These are phyloP conservation scores for Thelonectria discophora DNA, from an alignment of 2,329 filamentous ascomycete species.

Conservation along the genomic window DNA sequence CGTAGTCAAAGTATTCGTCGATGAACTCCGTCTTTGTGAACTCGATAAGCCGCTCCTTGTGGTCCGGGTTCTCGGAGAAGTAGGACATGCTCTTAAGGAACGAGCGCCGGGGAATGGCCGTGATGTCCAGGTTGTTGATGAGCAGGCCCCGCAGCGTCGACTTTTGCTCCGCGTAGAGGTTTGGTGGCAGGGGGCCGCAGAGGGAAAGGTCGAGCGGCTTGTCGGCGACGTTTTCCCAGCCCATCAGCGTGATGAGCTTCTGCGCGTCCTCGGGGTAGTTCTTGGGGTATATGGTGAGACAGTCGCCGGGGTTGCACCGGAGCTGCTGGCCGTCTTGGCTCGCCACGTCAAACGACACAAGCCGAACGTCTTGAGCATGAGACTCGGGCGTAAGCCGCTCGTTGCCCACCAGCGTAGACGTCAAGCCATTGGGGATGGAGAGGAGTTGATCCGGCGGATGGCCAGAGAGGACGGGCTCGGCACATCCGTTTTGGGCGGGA, in stretches of 20 bases:
- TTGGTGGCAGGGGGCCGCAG: constrained; percentile 45
- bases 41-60: constrained; percentile 83
- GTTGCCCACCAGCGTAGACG: constrained; percentile 71
- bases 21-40: constrained; percentile 82
- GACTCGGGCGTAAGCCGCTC: constrained; percentile 74
- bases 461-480: constrained; percentile 25
- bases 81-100: constrained; percentile 85
- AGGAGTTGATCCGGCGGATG: constrained; percentile 52
- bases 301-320: constrained; percentile 75
- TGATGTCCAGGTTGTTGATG: constrained; percentile 86
- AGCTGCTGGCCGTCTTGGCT: constrained; percentile 32
- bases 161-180: constrained; percentile 50
- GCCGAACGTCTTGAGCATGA: constrained; percentile 96
- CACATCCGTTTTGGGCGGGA: constrained; percentile 24
- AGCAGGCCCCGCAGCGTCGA: constrained; percentile 79
- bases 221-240: constrained; percentile 80
- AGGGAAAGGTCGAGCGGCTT: constrained; percentile 63
- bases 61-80: constrained; percentile 75
- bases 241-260: constrained; percentile 79
- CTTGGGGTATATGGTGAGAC: constrained; percentile 83
- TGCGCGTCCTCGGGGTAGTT: constrained; percentile 87
- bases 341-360: constrained; percentile 69
- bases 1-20: constrained; percentile 96
- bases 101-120: constrained; percentile 83
- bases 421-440: constrained; percentile 65